These are phyloP conservation scores for Sanghuangporus weigelae DNA, from an alignment of 1,284 basidiomycete species.

Conservation along the genomic window DNA sequence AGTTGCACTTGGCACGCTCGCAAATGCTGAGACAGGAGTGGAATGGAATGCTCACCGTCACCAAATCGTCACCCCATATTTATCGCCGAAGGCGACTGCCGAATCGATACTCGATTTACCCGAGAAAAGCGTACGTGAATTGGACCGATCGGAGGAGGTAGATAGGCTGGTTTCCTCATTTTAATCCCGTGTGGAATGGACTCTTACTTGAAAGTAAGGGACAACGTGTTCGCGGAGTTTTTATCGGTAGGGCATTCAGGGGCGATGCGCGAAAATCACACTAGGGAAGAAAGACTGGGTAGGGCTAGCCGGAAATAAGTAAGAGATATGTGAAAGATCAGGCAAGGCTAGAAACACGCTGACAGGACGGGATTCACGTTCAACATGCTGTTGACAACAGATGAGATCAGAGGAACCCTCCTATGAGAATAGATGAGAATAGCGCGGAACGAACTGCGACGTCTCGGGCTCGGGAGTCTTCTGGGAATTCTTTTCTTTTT, in stretches of 20 bases:
- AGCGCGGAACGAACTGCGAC: background rate
- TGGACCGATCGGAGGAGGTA: background rate
- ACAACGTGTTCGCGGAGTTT: conserved; percentile 1
- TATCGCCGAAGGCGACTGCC: background rate
- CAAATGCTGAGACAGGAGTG: background rate
- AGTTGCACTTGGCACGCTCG: no score
- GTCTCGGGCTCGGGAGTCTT: background rate
- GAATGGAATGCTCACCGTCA: background rate
- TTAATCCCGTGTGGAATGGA: background rate
- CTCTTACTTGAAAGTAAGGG: background rate
- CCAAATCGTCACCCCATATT: background rate
- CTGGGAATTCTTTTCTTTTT: background rate
- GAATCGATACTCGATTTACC: background rate
- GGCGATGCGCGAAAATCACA: background rate
- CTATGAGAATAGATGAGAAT: no score
- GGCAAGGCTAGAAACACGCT: background rate
- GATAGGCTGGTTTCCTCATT: background rate
- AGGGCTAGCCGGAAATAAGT: background rate
- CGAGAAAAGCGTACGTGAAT: background rate
- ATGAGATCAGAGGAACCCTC: background rate
- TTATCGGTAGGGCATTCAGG: background rate
- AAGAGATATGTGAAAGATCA: background rate
- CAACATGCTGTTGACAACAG: background rate
- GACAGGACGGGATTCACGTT: background rate
- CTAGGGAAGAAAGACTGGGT: background rate